Percentiles rank a stretch among this genome's conserved stretches.
Evolutionary conservation across 78 protist genomes (phyloP).

Genomic region (Cavenderia fasciculata): DNA sequence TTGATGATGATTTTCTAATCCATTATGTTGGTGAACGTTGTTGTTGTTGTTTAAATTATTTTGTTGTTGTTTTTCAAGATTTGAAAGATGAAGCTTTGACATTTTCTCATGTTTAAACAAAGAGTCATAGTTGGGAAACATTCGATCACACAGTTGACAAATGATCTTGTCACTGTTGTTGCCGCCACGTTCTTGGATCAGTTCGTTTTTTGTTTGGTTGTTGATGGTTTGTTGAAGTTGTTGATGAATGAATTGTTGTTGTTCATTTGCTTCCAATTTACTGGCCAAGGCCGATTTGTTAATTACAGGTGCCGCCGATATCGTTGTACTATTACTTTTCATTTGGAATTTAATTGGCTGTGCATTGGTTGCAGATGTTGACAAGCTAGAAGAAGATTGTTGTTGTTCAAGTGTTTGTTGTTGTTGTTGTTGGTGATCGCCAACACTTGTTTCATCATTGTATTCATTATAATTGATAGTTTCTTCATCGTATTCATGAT

Average conservation of each 20-base stretch:
- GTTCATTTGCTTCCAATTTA: neutral
- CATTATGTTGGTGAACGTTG: neutral
- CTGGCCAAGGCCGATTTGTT: neutral
- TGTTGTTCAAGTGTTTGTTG: neutral
- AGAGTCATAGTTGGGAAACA: slow-evolving; percentile 32
- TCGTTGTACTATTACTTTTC: neutral
- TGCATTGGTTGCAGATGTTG: neutral
- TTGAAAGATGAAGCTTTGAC: slow-evolving; percentile 41
- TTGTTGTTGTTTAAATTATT: neutral
- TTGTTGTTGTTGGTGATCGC: slow-evolving; percentile 4
- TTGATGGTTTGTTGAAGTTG: neutral
- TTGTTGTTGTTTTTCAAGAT: neutral
- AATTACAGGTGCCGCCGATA: slow-evolving; percentile 37
- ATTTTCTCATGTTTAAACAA: slow-evolving; percentile 48
- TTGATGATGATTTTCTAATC: too few species aligned
- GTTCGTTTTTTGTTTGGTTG: neutral
- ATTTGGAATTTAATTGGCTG: slow-evolving; percentile 31
- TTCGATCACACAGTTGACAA: slow-evolving; percentile 56
- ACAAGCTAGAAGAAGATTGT: neutral
- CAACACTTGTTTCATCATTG: neutral
- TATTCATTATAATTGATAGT: too few species aligned
- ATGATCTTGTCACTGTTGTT: slow-evolving; percentile 1
- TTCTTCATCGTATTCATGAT: neutral
- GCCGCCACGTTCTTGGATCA: neutral
- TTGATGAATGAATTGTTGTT: neutral